Conservation (phyloP, 805 yeast species). For the Saturnispora gosingensis region DNA sequence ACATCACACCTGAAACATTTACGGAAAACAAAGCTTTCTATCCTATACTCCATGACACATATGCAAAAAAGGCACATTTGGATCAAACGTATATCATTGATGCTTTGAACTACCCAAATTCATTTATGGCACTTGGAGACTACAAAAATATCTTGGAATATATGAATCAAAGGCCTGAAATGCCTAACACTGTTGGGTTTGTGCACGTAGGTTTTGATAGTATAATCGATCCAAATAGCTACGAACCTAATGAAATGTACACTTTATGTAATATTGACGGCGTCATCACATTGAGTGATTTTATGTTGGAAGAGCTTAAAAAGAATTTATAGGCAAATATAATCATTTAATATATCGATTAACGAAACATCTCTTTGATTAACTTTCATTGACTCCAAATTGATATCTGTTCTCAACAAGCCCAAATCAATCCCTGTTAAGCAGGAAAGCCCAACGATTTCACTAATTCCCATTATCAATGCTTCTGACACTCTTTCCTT, state of each 20-base stretch:
- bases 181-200: slow-evolving; percentile 64
- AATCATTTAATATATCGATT: slow-evolving; percentile 39
- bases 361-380: slow-evolving; percentile 27
- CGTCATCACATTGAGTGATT: slow-evolving; percentile 43
- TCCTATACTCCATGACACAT: slow-evolving; percentile 16
- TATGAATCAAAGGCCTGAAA: slow-evolving; percentile 48
- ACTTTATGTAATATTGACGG: slow-evolving; percentile 43
- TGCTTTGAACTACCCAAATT: slow-evolving; percentile 41
- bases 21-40: slow-evolving; percentile 21
- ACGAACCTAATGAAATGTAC: slow-evolving; percentile 52
- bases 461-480: slow-evolving; percentile 30
- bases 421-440: slow-evolving; percentile 21
- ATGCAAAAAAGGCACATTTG: slow-evolving; percentile 22
- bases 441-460: slow-evolving; percentile 9
- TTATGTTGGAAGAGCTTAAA: slow-evolving; percentile 33
- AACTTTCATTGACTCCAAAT: slow-evolving; percentile 10
- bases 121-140: slow-evolving; percentile 65
- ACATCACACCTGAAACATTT: slow-evolving; percentile 20
- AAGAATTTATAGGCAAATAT: slow-evolving; percentile 19
- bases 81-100: slow-evolving; percentile 51
- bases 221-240: slow-evolving; percentile 43
- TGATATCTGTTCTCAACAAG: slow-evolving; percentile 16
- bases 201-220: slow-evolving; percentile 50
- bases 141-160: slow-evolving; percentile 53
- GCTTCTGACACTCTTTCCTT: slow-evolving; percentile 31